phyloP scores from a whole-genome alignment of 208 protist genomes.

The Leishmania gerbilli region DNA sequence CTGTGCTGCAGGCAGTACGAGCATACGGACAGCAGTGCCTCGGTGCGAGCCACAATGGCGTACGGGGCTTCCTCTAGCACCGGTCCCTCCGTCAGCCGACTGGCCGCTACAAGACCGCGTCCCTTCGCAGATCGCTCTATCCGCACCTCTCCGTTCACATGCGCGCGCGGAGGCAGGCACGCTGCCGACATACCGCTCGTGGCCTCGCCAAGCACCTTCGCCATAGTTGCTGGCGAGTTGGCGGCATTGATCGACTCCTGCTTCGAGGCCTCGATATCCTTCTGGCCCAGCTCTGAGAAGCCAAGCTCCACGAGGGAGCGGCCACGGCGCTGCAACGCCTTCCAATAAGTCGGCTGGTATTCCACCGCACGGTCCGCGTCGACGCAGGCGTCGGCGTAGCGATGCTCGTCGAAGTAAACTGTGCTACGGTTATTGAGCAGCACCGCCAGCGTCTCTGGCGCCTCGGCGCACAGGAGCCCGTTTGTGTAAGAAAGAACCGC shows the following conservation, averaged over 20 bases:
- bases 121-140: slow-evolving; percentile 43
- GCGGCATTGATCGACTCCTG: slow-evolving; percentile 27
- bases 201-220: slow-evolving; percentile 49
- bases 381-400: slow-evolving; percentile 61
- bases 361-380: slow-evolving; percentile 61
- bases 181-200: slow-evolving; percentile 15
- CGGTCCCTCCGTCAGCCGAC: slow-evolving; percentile 42
- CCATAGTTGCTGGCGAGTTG: slow-evolving; percentile 49
- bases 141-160: slow-evolving; percentile 19
- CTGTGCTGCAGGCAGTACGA: slow-evolving; percentile 81
- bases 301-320: slow-evolving; percentile 69
- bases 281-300: slow-evolving; percentile 44
- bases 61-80: slow-evolving; percentile 73
- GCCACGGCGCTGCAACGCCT: slow-evolving; percentile 75
- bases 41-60: slow-evolving; percentile 60
- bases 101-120: slow-evolving; percentile 43
- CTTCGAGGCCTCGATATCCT: slow-evolving; percentile 63
- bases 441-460: slow-evolving; percentile 57
- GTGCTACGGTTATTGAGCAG: slow-evolving; percentile 82
- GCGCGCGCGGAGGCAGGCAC: slow-evolving; percentile 39
- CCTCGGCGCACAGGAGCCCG: slow-evolving; percentile 74
- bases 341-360: slow-evolving; percentile 66
- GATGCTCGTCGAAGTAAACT: slow-evolving; percentile 57
- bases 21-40: slow-evolving; percentile 74
- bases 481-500: slow-evolving; percentile 71